These are phyloP conservation scores for Globisporangium irregulare DNA, from an alignment of 352 stramenopile species.

Conservation along the genomic window DNA sequence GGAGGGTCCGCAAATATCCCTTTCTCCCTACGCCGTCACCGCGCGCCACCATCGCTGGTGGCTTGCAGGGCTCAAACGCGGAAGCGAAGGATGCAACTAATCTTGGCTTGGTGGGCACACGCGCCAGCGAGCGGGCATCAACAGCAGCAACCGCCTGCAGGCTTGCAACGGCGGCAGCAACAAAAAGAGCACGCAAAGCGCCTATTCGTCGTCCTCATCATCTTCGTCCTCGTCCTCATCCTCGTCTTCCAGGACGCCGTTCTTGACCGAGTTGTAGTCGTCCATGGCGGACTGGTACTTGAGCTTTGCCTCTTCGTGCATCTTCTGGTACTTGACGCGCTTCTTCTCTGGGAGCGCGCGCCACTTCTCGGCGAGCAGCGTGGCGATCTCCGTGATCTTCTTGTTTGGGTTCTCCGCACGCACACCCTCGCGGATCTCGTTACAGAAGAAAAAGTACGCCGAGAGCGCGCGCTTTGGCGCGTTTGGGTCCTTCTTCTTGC, in stretches of 20 bases:
- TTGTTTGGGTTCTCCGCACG: conserved; percentile 93
- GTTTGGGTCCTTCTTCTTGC: conserved; percentile 92
- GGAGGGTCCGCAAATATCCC: conserved; percentile 11
- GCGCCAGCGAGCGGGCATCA: neutral
- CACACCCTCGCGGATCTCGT: conserved; percentile 89
- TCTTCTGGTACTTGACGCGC: conserved; percentile 88
- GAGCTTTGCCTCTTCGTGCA: conserved; percentile 81
- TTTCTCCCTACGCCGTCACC: neutral
- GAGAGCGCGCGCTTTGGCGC: conserved; percentile 93
- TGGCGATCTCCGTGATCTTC: conserved; percentile 92
- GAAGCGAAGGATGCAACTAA: conserved; percentile 19
- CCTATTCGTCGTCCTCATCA: conserved; percentile 67
- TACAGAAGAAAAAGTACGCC: conserved; percentile 95
- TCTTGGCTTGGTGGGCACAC: conserved; percentile 6
- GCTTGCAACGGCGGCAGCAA: neutral
- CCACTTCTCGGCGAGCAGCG: conserved; percentile 80
- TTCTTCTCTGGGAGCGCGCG: conserved; percentile 90
- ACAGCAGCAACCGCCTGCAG: neutral
- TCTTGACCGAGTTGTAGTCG: conserved; percentile 80
- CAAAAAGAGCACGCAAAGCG: neutral
- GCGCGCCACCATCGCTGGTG: neutral
- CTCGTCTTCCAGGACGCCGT: conserved; percentile 29
- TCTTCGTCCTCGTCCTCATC: conserved; percentile 67
- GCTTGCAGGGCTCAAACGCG: neutral
- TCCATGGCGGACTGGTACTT: conserved; percentile 91